Evolutionary conservation across 768 basidiomycete genomes (phyloP).

Genomic region (Leccinum pellstonianum): DNA sequence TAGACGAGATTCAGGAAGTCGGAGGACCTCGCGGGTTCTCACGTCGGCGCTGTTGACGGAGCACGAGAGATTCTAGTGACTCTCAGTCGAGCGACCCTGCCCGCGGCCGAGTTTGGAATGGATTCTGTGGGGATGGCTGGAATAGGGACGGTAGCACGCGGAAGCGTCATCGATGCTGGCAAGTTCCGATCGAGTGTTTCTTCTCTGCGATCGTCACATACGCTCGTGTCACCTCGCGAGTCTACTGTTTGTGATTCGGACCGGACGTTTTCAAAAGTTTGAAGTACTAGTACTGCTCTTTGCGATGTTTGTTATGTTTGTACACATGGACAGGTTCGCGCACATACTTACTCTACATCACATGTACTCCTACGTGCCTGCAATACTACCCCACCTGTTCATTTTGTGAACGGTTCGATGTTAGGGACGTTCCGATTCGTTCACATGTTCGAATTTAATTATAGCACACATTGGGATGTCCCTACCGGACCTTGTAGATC

Average conservation of each 20-base stretch:
- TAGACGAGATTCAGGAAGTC: no score
- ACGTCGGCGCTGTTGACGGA: slow-evolving; percentile 33
- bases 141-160: slow-evolving; percentile 42
- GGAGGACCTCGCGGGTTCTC: neutral
- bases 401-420: neutral
- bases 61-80: neutral
- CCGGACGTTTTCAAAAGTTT: slow-evolving; percentile 5
- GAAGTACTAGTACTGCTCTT: neutral
- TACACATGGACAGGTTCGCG: neutral
- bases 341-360: neutral
- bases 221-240: neutral
- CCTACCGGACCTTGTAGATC: slow-evolving; percentile 73
- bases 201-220: slow-evolving; percentile 9
- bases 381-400: slow-evolving; percentile 6
- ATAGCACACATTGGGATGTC: neutral
- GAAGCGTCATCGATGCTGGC: slow-evolving; percentile 26
- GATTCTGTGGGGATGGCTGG: slow-evolving; percentile 41
- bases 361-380: slow-evolving; percentile 13
- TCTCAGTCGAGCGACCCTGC: neutral
- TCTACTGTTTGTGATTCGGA: slow-evolving; percentile 1
- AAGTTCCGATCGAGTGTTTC: slow-evolving; percentile 13
- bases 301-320: neutral
- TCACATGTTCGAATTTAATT: neutral
- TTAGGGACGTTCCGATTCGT: neutral
- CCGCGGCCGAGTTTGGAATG: slow-evolving; percentile 22